These are phyloP conservation scores for Tagetes erecta DNA, from an alignment of 129 eudicot species.

Conservation along the genomic window DNA sequence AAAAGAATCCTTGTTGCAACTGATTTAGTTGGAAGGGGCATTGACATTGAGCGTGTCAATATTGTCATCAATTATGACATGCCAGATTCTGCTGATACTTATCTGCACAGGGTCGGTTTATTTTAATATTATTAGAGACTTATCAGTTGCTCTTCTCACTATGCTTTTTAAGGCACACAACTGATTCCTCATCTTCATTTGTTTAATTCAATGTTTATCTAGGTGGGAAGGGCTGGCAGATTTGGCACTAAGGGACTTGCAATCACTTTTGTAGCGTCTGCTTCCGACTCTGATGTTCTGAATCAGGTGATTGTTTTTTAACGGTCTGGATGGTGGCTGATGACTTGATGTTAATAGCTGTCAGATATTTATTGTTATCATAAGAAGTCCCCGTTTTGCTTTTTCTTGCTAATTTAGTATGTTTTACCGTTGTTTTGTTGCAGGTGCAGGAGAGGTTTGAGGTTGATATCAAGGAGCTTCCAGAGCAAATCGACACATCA, in stretches of 20 bases:
- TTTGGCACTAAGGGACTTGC: slow-evolving; percentile 98
- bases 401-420: not conserved
- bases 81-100: slow-evolving; percentile 98
- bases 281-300: slow-evolving; percentile 82
- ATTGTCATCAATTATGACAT: slow-evolving; percentile 91
- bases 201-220: not conserved
- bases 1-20: slow-evolving; percentile 94
- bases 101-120: slow-evolving; percentile 68
- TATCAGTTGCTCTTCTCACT: not conserved
- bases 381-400: not conserved
- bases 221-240: slow-evolving; percentile 97
- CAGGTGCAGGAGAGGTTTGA: slow-evolving; percentile 96
- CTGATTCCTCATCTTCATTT: not conserved
- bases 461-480: slow-evolving; percentile 91
- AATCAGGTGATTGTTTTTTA: slow-evolving; percentile 55
- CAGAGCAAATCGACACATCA: slow-evolving; percentile 84
- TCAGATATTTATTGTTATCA: not conserved
- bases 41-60: slow-evolving; percentile 87
- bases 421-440: not conserved
- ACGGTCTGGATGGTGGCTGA: not conserved
- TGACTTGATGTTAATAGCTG: not conserved
- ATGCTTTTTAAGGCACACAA: not conserved
- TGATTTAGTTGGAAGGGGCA: slow-evolving; percentile 91
- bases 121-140: not conserved
- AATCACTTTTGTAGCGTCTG: slow-evolving; percentile 87